These are phyloP conservation scores for Cetradonia linearis DNA, from an alignment of 495 filamentous ascomycete genomes.

Conservation along the genomic window DNA sequence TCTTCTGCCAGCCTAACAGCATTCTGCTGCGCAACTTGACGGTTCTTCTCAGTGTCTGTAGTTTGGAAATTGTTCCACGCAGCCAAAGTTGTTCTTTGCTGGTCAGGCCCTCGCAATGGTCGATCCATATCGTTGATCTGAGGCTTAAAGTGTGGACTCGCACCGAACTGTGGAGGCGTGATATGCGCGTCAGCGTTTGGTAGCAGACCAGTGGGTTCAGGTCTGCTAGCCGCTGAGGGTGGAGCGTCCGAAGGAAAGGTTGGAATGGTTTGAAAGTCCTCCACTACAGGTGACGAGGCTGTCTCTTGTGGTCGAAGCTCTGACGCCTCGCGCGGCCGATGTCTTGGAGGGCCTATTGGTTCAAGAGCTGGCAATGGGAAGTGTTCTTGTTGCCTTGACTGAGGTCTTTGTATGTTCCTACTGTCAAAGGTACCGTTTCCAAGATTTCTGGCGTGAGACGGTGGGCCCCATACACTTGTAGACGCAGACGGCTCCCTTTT, in stretches of 20 bases:
- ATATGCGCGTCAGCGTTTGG: conserved; percentile 6
- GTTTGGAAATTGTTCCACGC: conserved; percentile 45
- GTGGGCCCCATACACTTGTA: conserved; percentile 66
- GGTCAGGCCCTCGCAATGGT: conserved; percentile 6
- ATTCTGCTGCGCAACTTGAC: conserved; percentile 33
- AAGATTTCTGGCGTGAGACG: conserved; percentile 55
- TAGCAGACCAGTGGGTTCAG: not conserved
- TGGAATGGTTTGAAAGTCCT: conserved; percentile 25
- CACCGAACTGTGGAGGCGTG: conserved; percentile 5
- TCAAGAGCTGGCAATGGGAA: conserved; percentile 19
- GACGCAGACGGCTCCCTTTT: conserved; percentile 33
- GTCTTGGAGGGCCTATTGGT: conserved; percentile 25
- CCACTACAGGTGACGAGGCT: conserved; percentile 14
- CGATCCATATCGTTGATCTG: conserved; percentile 11
- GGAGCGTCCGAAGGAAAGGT: conserved; percentile 19
- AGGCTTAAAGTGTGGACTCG: not conserved
- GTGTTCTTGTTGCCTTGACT: conserved; percentile 31
- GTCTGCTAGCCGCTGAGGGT: conserved; percentile 6
- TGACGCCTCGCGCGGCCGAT: conserved; percentile 17
- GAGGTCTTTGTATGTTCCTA: conserved; percentile 42
- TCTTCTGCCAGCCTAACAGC: conserved; percentile 32
- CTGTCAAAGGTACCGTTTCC: conserved; percentile 69
- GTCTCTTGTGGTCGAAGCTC: conserved; percentile 16
- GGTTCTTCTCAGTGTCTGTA: conserved; percentile 34
- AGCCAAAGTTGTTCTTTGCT: conserved; percentile 16